Evolutionary conservation across 495 filamentous ascomycete species (phyloP).

Genomic region (Amniculicola lignicola): DNA sequence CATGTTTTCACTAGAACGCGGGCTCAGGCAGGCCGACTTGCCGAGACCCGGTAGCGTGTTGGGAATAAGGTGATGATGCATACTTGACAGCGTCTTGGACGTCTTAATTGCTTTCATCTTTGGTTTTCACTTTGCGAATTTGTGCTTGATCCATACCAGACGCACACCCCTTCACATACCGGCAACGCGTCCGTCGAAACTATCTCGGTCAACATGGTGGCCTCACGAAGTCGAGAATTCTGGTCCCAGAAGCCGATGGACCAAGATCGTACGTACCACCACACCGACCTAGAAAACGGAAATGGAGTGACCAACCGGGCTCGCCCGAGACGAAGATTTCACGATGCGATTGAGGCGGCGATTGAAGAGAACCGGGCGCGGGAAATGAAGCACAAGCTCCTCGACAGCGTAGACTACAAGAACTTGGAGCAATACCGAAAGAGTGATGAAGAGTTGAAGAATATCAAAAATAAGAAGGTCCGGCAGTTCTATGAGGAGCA

Average conservation of each 20-base stretch:
- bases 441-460: constrained; percentile 46
- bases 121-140: too few relatives aligned
- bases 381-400: constrained; percentile 47
- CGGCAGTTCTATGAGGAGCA: constrained; percentile 49
- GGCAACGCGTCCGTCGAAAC: too few relatives aligned
- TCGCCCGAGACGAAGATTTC: constrained; percentile 3
- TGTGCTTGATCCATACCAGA: too few relatives aligned
- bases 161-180: too few relatives aligned
- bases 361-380: constrained; percentile 7
- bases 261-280: constrained; percentile 8
- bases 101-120: too few relatives aligned
- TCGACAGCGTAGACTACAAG: constrained; percentile 45
- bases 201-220: constrained; percentile 14
- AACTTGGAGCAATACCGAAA: constrained; percentile 47
- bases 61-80: too few relatives aligned
- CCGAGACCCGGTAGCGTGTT: too few relatives aligned
- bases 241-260: neutral
- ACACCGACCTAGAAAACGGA: constrained; percentile 20
- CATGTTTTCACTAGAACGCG: too few relatives aligned
- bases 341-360: constrained; percentile 20
- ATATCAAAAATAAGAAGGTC: constrained; percentile 50
- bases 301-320: neutral
- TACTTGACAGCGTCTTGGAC: too few relatives aligned
- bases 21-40: too few relatives aligned
- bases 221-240: constrained; percentile 1